These are phyloP conservation scores for Wickerhamiella kurtzmanii DNA, from an alignment of 805 yeast species.

Conservation along the genomic window DNA sequence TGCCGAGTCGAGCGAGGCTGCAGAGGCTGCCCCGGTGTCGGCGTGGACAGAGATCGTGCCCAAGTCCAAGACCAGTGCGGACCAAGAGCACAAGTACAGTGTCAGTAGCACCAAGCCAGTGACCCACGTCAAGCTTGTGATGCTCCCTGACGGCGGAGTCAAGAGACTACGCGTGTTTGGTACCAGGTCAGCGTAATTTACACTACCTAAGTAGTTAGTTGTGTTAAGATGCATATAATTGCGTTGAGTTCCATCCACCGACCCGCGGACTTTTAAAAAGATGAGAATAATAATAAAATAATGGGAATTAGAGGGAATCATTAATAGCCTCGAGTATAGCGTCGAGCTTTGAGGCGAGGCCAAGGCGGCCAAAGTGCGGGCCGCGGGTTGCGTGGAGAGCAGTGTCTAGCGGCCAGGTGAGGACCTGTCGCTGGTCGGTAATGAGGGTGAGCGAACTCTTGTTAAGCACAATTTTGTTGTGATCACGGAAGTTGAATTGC, in stretches of 20 bases:
- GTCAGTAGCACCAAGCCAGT: constrained; percentile 22
- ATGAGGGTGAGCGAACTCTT: constrained; percentile 65
- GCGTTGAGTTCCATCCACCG: too few relatives aligned
- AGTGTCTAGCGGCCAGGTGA: constrained; percentile 13
- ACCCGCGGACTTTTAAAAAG: too few relatives aligned
- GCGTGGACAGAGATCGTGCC: constrained; percentile 55
- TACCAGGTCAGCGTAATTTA: too few relatives aligned
- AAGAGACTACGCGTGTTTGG: constrained; percentile 83
- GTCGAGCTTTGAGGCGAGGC: constrained; percentile 9
- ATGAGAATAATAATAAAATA: neutral
- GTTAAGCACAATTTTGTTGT: constrained; percentile 72
- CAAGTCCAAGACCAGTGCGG: constrained; percentile 67
- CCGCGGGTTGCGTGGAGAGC: constrained; percentile 9
- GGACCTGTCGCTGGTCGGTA: constrained; percentile 24
- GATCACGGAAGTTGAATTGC: constrained; percentile 93
- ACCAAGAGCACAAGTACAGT: constrained; percentile 52
- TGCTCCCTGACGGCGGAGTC: constrained; percentile 95
- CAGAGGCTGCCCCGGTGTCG: constrained; percentile 31
- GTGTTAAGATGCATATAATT: too few relatives aligned
- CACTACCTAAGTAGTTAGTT: too few relatives aligned
- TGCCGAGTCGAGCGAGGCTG: constrained; percentile 25
- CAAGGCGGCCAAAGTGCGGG: constrained; percentile 11
- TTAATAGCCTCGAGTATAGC: constrained; percentile 7
- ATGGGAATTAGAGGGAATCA: constrained; percentile 3
- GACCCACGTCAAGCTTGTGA: constrained; percentile 64